Conservation (phyloP, 2,329 filamentous ascomycete genomes). For the Fusarium sacchari region DNA sequence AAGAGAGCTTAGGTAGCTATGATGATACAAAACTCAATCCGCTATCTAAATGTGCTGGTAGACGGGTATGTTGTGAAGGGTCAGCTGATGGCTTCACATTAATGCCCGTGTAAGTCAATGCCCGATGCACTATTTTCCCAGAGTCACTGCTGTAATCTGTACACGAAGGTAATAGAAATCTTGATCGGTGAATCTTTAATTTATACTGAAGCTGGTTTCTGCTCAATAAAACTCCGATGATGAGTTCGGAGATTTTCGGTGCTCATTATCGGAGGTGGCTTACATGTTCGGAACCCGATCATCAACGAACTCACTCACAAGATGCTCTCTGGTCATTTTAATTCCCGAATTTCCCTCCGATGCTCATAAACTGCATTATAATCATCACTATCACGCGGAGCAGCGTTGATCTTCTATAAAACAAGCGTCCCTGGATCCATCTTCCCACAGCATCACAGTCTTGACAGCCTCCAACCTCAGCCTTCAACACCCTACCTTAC, state of each 20-base stretch:
- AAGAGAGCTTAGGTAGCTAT: not conserved
- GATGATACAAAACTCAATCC: not conserved
- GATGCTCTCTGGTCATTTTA: not conserved
- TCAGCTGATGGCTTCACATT: not conserved
- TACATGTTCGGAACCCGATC: constrained; percentile 31
- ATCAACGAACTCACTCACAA: not conserved
- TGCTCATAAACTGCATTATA: not conserved
- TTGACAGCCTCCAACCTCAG: constrained; percentile 3
- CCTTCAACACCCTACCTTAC: not conserved
- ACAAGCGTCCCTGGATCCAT: not conserved
- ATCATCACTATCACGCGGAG: not conserved
- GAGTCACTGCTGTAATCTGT: not conserved
- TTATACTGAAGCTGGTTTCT: not conserved
- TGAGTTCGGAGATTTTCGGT: not conserved
- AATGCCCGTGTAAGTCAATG: not conserved
- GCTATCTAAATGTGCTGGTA: not conserved
- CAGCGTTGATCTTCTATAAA: not conserved
- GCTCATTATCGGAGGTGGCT: not conserved
- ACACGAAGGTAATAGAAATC: not conserved
- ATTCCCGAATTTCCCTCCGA: not conserved
- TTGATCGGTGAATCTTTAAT: not conserved
- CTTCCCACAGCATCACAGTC: not conserved
- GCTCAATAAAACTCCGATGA: not conserved
- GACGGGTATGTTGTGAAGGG: not conserved
- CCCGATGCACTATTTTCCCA: not conserved